These are phyloP conservation scores for Crithidia expoeki DNA, from an alignment of 208 protist genomes.

Conservation along the genomic window DNA sequence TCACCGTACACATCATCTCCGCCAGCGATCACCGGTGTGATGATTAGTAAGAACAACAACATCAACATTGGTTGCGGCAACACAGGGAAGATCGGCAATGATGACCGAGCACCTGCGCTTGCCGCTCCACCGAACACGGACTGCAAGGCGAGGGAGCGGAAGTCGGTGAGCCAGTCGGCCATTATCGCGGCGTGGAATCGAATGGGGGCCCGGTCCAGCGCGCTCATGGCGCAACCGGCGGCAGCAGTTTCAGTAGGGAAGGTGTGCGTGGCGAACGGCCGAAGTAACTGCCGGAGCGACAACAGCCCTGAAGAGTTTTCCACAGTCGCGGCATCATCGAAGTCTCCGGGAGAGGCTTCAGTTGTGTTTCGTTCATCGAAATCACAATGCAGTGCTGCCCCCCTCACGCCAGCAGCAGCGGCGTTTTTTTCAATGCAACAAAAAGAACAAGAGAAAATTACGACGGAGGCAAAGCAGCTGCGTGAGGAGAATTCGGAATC, in stretches of 20 bases:
- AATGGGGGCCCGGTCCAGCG: slow-evolving; percentile 15
- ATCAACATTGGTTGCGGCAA: too few relatives aligned
- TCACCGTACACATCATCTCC: slow-evolving; percentile 7
- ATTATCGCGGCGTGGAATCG: slow-evolving; percentile 39
- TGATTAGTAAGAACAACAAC: background rate
- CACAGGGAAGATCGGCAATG: too few relatives aligned
- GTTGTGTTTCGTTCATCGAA: background rate
- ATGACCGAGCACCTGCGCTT: background rate
- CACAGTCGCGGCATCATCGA: background rate
- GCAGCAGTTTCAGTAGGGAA: background rate
- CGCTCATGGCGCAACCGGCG: background rate
- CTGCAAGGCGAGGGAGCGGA: background rate
- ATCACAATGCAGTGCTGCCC: too few relatives aligned
- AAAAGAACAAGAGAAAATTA: background rate
- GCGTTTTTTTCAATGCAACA: too few relatives aligned
- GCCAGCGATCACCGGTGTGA: background rate
- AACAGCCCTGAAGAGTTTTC: background rate
- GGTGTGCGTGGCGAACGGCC: background rate
- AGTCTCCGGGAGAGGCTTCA: background rate
- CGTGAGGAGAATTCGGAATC: too few relatives aligned
- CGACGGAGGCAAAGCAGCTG: background rate
- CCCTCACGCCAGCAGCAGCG: too few relatives aligned
- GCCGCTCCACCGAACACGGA: background rate
- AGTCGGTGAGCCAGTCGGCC: slow-evolving; percentile 19
- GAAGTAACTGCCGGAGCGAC: background rate